A percentile compares a stretch with the other conserved stretches of the same genome.
Conservation (phyloP, 2,329 filamentous ascomycete species). For the Fusarium haematococcum region DNA sequence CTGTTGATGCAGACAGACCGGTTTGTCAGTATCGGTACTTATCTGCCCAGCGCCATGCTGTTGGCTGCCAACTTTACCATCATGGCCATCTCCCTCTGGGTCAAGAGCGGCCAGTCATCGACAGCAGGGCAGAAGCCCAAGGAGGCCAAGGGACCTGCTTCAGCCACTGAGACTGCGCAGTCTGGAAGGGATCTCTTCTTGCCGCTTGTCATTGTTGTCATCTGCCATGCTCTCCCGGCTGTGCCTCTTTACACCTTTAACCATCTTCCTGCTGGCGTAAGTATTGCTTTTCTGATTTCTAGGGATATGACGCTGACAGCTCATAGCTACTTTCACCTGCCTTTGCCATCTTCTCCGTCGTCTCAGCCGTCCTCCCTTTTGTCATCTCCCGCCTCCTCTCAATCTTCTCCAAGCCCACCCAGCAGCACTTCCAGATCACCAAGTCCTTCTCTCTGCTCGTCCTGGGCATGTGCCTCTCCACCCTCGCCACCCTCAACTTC, state of each 20-base stretch:
- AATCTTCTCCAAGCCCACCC: conserved; percentile 63
- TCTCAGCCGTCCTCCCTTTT: conserved; percentile 69
- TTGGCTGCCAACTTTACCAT: conserved; percentile 95
- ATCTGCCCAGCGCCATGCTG: conserved; percentile 97
- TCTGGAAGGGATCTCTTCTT: conserved; percentile 75
- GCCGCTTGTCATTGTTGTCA: conserved; percentile 78
- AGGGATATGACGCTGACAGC: conserved; percentile 5
- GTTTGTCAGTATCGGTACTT: conserved; percentile 98
- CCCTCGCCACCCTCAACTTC: conserved; percentile 96
- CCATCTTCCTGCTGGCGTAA: conserved; percentile 73
- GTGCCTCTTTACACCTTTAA: conserved; percentile 91
- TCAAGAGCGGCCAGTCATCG: conserved; percentile 77
- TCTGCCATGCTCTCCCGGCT: conserved; percentile 80
- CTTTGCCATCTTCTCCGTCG: conserved; percentile 68
- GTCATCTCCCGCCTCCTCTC: conserved; percentile 67
- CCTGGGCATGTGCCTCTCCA: conserved; percentile 90
- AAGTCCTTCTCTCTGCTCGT: conserved; percentile 94
- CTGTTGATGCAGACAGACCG: conserved; percentile 89
- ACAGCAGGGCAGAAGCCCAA: conserved; percentile 42
- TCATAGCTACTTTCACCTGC: conserved; percentile 67
- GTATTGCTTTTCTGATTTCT: conserved; percentile 40
- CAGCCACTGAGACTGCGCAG: conserved; percentile 23
- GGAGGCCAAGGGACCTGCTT: conserved; percentile 47
- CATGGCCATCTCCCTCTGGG: conserved; percentile 94
- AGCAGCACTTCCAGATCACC: conserved; percentile 80